Base-by-base conservation (phyloP, 331 rosid genomes). In the Quercus tomentella region DNA sequence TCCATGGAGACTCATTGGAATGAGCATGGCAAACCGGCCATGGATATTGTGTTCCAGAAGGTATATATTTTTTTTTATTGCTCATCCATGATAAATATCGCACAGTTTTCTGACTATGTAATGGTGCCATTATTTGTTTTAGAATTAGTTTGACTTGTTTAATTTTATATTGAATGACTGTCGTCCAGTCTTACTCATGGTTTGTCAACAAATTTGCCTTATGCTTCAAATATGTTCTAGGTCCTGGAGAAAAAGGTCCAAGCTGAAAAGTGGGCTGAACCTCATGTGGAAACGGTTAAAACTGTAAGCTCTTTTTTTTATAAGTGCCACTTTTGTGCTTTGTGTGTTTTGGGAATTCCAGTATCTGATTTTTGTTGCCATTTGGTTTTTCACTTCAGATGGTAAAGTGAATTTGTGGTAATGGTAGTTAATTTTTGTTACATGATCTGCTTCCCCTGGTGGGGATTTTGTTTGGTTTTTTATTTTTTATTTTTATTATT, bases 181-280 rank as follows among this genome's bases (percentile, higher is more conserved):
- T 49, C 4, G 72, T 43, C 45, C 45, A 41, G 45, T 41, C 37
- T 55, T 62, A 23, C 21, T n/a, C 6, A 2, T 14, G 16, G 30
- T 63, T 57, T 51, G n/a, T 72, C 62, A 43, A 20, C 65, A 73
- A 61, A 76, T 58, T 17, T 72, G 55, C 81, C 70, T 65, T 49
- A 78, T 62, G 74, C 76, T 77, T 74, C 28, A 51, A 73, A 71
- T 81, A 76, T 73, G 74, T 77, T 67, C 77, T 25, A 94, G 99
- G 93, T 84, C 67, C 67, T 86, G 74, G 93, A 83, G 90, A 90
- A 91, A 76, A 93, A 88, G 84, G 88, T 80, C 62, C 98, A 88
- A 60, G 93, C 92, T 55, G 96, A 77, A 86, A 90, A 89, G 82
- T 93, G 98, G 98, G 91, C 93, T 49, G 97, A 88, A 73, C 97